Conservation (phyloP, 163 green algal genomes). For the Scenedesmus sp. region DNA sequence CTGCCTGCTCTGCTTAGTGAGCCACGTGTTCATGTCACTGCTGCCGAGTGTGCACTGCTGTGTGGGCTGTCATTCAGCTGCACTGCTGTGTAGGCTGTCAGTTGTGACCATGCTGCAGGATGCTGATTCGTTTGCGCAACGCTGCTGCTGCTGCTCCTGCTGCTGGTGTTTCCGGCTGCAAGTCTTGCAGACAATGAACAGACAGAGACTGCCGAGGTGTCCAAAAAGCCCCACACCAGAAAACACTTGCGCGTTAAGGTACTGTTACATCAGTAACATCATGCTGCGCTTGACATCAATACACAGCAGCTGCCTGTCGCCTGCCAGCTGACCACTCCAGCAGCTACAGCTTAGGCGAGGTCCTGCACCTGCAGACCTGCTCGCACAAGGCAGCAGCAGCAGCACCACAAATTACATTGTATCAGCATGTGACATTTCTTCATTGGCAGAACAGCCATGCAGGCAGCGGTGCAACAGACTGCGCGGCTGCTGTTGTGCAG, state of each 20-base stretch:
- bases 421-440: not conserved
- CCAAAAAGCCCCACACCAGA: not conserved
- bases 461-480: not conserved
- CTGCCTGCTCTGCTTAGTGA: not conserved
- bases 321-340: conserved; percentile 12
- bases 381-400: not conserved
- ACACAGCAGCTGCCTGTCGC: conserved; percentile 6
- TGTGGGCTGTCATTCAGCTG: not conserved
- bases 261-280: conserved; percentile 16
- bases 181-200: not conserved
- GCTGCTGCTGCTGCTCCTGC: not conserved
- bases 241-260: not conserved
- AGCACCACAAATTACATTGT: not conserved
- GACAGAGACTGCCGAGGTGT: no score
- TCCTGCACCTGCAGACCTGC: conserved; percentile 50
- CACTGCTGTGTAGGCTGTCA: not conserved
- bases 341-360: conserved; percentile 26
- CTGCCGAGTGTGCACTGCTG: not conserved
- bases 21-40: not conserved
- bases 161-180: not conserved
- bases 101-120: not conserved
- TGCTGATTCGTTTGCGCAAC: not conserved
- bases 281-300: not conserved
- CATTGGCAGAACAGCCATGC: not conserved
- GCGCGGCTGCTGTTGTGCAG: not conserved